These are phyloP conservation scores for Globisporangium radiosum DNA, from an alignment of 352 stramenopile species.

Conservation along the genomic window DNA sequence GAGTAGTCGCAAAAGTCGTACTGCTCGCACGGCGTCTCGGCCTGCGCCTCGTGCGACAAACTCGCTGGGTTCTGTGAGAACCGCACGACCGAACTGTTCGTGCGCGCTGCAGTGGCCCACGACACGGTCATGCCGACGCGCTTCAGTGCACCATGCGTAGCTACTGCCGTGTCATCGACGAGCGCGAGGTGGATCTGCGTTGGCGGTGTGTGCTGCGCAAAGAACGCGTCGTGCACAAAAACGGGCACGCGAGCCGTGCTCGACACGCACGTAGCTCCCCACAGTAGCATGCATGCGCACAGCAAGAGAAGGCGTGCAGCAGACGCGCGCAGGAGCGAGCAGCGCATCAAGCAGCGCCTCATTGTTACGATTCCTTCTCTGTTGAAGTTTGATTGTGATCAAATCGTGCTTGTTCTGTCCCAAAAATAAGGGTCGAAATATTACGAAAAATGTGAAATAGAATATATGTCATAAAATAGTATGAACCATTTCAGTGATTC, in stretches of 20 bases:
- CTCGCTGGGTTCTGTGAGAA: constrained; percentile 13
- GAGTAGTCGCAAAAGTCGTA: constrained; percentile 49
- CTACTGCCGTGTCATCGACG: constrained; percentile 1
- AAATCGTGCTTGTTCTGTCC: no score
- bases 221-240: constrained; percentile 9
- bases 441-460: no score
- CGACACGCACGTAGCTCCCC: no score
- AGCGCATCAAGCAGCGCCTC: no score
- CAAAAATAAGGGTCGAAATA: no score
- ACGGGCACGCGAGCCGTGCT: not conserved
- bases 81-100: constrained; percentile 16
- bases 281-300: no score
- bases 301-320: no score
- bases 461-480: no score
- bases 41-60: constrained; percentile 6
- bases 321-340: no score
- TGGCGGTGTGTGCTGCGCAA: constrained; percentile 1
- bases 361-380: no score
- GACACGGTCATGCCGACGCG: constrained; percentile 22
- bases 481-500: no score
- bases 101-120: constrained; percentile 16
- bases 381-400: no score
- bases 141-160: constrained; percentile 1
- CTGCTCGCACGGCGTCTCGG: constrained; percentile 11
- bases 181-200: constrained; percentile 26